Evolutionary conservation across 805 yeast genomes (phyloP).

Genomic region (Clavispora carvajalis): DNA sequence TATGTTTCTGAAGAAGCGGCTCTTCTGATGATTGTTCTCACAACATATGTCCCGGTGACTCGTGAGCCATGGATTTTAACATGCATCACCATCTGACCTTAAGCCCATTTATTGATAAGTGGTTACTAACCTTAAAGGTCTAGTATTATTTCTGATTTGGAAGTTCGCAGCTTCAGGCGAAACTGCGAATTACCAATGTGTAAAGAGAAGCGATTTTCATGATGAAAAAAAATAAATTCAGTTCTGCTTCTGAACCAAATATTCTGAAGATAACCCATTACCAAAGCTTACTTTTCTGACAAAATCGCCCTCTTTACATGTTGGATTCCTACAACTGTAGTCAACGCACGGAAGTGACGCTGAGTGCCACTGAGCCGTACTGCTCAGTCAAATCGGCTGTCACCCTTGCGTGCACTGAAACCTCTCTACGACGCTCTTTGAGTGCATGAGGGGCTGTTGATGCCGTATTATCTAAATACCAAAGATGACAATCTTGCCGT

Average conservation of each 20-base stretch:
- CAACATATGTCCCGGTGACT: constrained; percentile 40
- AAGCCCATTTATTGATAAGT: neutral
- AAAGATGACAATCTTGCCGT: constrained; percentile 86
- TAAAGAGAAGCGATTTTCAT: constrained; percentile 22
- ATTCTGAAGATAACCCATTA: constrained; percentile 67
- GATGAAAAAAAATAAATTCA: constrained; percentile 67
- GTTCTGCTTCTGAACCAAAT: constrained; percentile 95
- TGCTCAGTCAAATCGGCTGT: no score
- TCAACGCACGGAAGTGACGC: neutral
- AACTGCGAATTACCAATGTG: constrained; percentile 7
- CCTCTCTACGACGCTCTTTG: no score
- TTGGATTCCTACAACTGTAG: neutral
- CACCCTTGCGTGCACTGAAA: no score
- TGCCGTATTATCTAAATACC: constrained; percentile 11
- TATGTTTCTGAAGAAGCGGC: constrained; percentile 5
- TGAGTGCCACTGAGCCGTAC: no score
- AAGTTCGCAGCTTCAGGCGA: constrained; percentile 12
- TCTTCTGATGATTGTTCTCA: constrained; percentile 17
- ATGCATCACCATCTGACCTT: constrained; percentile 98
- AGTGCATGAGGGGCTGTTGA: no score
- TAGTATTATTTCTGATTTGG: neutral
- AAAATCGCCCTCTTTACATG: constrained; percentile 1
- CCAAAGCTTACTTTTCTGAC: constrained; percentile 56
- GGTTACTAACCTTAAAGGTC: constrained; percentile 2
- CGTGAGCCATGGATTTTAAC: constrained; percentile 79